These are phyloP conservation scores for Macadamia tetraphylla DNA, from an alignment of 164 flowering plant species.

Conservation along the genomic window DNA sequence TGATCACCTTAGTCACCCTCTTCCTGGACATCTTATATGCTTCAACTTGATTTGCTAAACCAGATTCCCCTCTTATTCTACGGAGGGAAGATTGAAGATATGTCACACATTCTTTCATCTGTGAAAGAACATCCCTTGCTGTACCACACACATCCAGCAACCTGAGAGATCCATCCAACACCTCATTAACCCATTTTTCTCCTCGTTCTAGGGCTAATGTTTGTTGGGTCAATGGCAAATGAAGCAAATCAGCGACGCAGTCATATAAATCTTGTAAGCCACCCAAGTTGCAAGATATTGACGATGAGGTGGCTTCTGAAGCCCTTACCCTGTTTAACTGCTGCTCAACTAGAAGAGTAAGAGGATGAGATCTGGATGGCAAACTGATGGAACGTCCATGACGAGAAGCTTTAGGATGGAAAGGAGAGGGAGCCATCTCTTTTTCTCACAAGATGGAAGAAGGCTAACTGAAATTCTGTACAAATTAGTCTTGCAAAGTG, in stretches of 20 bases:
- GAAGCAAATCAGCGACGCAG: not conserved
- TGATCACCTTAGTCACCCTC: not conserved
- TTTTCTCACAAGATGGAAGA: not conserved
- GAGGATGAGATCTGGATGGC: slow-evolving; percentile 23
- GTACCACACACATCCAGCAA: slow-evolving; percentile 26
- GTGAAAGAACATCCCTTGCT: slow-evolving; percentile 13
- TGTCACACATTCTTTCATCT: slow-evolving; percentile 14
- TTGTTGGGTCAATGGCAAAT: not conserved
- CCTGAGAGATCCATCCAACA: slow-evolving; percentile 30
- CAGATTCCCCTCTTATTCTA: slow-evolving; percentile 8
- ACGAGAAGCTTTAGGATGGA: not conserved
- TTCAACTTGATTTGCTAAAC: not conserved
- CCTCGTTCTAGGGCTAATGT: not conserved
- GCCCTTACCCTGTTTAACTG: slow-evolving; percentile 1
- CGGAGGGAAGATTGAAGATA: slow-evolving; percentile 23
- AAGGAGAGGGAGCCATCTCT: slow-evolving; percentile 14
- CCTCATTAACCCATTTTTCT: slow-evolving; percentile 12
- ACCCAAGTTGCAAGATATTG: not conserved
- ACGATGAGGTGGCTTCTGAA: not conserved
- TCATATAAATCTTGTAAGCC: not conserved
- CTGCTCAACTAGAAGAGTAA: slow-evolving; percentile 9
- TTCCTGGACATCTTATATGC: not conserved
- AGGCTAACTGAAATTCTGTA: not conserved
- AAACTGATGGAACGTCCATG: slow-evolving; percentile 28
- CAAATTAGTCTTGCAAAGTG: not conserved